These are phyloP conservation scores for Chlamydomonas sphaeroides DNA, from an alignment of 139 green algal species.

Conservation along the genomic window DNA sequence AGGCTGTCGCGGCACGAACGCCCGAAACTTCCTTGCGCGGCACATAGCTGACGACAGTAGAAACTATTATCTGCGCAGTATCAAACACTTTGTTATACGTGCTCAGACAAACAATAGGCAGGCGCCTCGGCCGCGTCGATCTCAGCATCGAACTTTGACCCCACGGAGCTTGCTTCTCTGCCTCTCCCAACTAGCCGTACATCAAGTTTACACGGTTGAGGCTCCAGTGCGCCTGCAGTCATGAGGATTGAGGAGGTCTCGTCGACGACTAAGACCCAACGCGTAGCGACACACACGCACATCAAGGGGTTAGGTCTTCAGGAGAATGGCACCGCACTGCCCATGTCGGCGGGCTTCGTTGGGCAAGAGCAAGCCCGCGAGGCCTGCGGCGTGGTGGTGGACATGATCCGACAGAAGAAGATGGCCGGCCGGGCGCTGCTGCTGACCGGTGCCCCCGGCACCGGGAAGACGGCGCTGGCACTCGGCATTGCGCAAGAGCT, in stretches of 20 bases:
- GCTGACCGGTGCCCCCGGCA: slow-evolving; percentile 95
- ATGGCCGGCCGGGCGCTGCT: slow-evolving; percentile 97
- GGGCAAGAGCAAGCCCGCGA: slow-evolving; percentile 94
- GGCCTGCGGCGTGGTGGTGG: slow-evolving; percentile 96
- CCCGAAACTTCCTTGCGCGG: no score
- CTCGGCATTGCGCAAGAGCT: slow-evolving; percentile 97
- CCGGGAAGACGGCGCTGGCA: slow-evolving; percentile 98
- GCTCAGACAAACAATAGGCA: no score
- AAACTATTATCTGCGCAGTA: no score
- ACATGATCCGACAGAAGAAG: slow-evolving; percentile 98
- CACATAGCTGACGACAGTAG: no score
- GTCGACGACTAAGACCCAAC: slow-evolving; percentile 91
- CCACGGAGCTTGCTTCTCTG: no score
- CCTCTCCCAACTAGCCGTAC: no score
- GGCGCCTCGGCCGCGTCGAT: no score
- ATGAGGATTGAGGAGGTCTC: slow-evolving; percentile 96
- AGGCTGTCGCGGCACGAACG: no score
- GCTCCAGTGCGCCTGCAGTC: background rate
- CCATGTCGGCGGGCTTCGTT: slow-evolving; percentile 91
- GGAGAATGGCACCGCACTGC: slow-evolving; percentile 83
- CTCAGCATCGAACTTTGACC: no score
- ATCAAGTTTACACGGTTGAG: no score
- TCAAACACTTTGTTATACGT: no score
- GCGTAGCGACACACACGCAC: slow-evolving; percentile 97
- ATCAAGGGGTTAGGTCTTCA: slow-evolving; percentile 96